Percentiles rank a stretch among this genome's conserved stretches.
These are phyloP conservation scores for Phanerochaete sordida DNA, from an alignment of 768 basidiomycete genomes.

Conservation along the genomic window DNA sequence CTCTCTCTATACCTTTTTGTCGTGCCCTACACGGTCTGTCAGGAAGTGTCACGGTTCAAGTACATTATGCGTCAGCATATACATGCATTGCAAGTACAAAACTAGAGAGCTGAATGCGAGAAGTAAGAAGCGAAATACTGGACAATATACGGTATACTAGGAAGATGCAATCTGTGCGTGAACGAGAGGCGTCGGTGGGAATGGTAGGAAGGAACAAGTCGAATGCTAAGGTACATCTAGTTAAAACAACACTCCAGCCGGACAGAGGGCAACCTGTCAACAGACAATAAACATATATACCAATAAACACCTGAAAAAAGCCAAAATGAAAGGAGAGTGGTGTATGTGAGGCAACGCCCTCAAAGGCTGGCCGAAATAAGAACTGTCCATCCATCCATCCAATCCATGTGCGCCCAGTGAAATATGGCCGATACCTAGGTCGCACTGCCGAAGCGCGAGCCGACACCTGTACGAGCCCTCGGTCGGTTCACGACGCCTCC, in stretches of 20 bases:
- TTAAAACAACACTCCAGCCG: constrained; percentile 1
- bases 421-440: constrained; percentile 21
- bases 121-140: background rate
- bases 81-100: constrained; percentile 2
- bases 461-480: constrained; percentile 62
- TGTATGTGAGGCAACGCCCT: constrained; percentile 11
- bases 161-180: background rate
- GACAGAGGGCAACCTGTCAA: background rate
- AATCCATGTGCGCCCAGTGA: background rate
- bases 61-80: background rate
- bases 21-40: no score
- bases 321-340: constrained; percentile 5
- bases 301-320: constrained; percentile 9
- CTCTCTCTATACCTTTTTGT: no score
- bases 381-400: background rate
- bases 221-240: background rate
- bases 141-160: background rate
- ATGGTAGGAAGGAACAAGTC: background rate
- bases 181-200: background rate
- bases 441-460: constrained; percentile 59
- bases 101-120: background rate
- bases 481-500: constrained; percentile 55
- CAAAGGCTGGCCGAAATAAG: constrained; percentile 9
- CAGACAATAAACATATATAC: constrained; percentile 9
- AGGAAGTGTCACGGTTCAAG: no score